Base-by-base conservation (phyloP, 129 eudicot genomes). In the Heracleum sosnowskyi region DNA sequence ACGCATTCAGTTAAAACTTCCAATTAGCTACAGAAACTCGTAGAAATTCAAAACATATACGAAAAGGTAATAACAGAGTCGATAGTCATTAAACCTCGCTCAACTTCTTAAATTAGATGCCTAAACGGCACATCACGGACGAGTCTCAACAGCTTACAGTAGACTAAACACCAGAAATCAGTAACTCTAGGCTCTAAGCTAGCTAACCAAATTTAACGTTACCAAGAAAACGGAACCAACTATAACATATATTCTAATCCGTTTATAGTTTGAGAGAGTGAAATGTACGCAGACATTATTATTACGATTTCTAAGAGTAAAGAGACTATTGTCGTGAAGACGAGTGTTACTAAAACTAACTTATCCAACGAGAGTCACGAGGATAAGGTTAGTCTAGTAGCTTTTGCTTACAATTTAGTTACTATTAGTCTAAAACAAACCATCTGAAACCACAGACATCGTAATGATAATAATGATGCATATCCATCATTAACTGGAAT, bases 401-500 rank as follows among this genome's bases (percentile, higher is more conserved):
- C 13, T 70, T n/a, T 37, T 24, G 42, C 26, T 70, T 33, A 20
- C 44, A 39, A 71, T 10, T 20, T 36, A 41, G 49, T 71, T 69
- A n/a, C n/a, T n/a, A 35, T 24, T 71, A 39, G 45, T 71, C 18
- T 36, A 36, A 41, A 39, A 41, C 51, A 18, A 46, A 37, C 42
- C 76, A 66, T 78, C 62, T 44, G 81, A 68, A 68, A 66, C 63
- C 66, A n/a, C 44, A 37, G 45, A 57, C 35, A 60, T 60, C 9
- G 37, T 71, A 40, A 71, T 76, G 79, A 57, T 76, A 72, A 76
- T 76, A 20, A 37, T 18, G 41, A 69, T 69, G n/a, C n/a, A 20
- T 2, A 69, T 31, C 22, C 44, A 69, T 77, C 63, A 64, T 47
- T 34, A 79, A 10, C 4, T 31, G 16, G 57, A 71, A 46, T 33